These are phyloP conservation scores for Leavenworthia alabamica DNA, from an alignment of 345 rosid species.

Conservation along the genomic window DNA sequence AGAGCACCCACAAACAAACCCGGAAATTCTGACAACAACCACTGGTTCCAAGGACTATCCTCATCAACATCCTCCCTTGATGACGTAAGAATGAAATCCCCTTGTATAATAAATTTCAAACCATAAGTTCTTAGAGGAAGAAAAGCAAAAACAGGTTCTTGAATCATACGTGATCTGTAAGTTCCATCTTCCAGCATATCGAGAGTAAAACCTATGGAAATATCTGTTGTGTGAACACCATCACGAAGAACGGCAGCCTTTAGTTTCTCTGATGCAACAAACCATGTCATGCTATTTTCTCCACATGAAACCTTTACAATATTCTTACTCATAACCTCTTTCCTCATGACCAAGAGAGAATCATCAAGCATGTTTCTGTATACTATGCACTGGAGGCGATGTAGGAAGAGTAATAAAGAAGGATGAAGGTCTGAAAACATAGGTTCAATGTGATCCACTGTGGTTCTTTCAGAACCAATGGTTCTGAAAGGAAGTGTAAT, in stretches of 20 bases:
- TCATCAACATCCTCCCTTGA: conserved; percentile 97
- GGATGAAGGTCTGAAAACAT: conserved; percentile 95
- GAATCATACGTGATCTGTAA: conserved; percentile 52
- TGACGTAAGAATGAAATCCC: conserved; percentile 94
- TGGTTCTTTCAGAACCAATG: conserved; percentile 47
- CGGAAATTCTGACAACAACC: conserved; percentile 74
- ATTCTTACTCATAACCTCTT: conserved; percentile 60
- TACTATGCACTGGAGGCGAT: conserved; percentile 64
- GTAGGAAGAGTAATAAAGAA: conserved; percentile 84
- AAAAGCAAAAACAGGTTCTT: conserved; percentile 87
- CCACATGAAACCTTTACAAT: conserved; percentile 74
- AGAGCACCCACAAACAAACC: conserved; percentile 66
- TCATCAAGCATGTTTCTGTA: conserved; percentile 59
- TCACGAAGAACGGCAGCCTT: conserved; percentile 46
- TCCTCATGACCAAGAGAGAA: conserved; percentile 66
- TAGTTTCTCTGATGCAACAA: conserved; percentile 69
- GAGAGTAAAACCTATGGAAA: conserved; percentile 77
- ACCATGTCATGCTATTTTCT: conserved; percentile 72
- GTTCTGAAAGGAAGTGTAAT: conserved; percentile 81
- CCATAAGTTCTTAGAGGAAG: conserved; percentile 95
- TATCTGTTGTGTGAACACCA: conserved; percentile 65
- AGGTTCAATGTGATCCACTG: conserved; percentile 40
- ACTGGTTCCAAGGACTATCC: conserved; percentile 92
- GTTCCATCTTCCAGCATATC: conserved; percentile 51
- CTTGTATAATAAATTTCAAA: conserved; percentile 87